Evolutionary conservation across 495 filamentous ascomycete species (phyloP), one percentile per base, ranked within the genome.

Genomic region (Neurospora pannonica): DNA sequence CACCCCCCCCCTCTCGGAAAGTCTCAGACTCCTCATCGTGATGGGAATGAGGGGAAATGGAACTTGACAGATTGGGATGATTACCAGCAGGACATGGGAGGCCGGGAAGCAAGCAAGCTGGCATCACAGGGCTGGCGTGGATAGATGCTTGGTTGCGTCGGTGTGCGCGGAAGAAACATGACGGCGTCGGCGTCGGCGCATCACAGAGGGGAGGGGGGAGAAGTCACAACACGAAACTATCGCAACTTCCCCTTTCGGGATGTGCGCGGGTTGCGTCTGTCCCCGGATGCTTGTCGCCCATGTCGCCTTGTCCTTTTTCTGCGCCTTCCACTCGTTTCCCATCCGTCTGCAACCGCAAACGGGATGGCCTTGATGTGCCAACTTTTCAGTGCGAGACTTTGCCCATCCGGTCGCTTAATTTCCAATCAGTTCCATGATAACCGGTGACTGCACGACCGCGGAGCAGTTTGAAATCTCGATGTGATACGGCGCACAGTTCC

Each of bases 161-260:
- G 48, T 15, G 13, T 62, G 48, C 48, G 48, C 13, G 24, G 13
- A 17, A 62, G 24, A 15, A 31, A 60, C 48, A 60, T 60, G 24
- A 60, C 24, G 28, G 28, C 28, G 54, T 62, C 28, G 54, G 54
- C 28, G 54, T 62, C 24, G 54, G 54, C 24, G 24, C 54, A 62
- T 62, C 24, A 62, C 6, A 34, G 13, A 28, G 3, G 28, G 11
- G 28, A 4, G 28, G 28, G 15, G 7, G 28, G 11, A 31, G 28
- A 62, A 62, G 28, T 71, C 54, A 71, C 72, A 37, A 34, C 54
- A 72, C 54, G 54, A 38, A 17, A 8, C 5, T 19, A 21, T 71
- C 24, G 39, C 70, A 74, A 43, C 73, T 74, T 74, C 40, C 70
- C 54, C 28, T 60, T 74, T 48, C 38, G 73, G 73, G n/a, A 60